These are phyloP conservation scores for Boletus sp. DNA, from an alignment of 1,284 basidiomycete species.

Conservation along the genomic window DNA sequence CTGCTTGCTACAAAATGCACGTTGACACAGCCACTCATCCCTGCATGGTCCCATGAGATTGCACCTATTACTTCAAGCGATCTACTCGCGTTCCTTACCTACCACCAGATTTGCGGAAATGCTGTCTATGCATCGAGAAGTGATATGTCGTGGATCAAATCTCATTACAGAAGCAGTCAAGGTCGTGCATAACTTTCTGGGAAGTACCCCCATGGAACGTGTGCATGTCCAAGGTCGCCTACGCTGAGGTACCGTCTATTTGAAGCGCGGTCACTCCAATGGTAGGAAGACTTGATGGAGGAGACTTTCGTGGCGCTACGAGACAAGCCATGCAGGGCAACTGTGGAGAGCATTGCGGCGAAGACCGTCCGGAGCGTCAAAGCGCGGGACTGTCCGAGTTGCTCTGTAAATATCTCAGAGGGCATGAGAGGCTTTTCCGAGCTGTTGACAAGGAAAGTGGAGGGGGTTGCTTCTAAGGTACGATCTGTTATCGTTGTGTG, in stretches of 20 bases:
- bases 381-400: conserved; percentile 9
- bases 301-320: background rate
- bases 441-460: conserved; percentile 15
- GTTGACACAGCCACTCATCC: conserved; percentile 16
- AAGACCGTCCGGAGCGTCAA: conserved; percentile 9
- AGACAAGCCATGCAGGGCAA: conserved; percentile 1
- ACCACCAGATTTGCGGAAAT: conserved; percentile 16
- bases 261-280: background rate
- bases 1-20: conserved; percentile 16
- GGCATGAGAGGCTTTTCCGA: conserved; percentile 18
- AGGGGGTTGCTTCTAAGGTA: conserved; percentile 8
- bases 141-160: conserved; percentile 16
- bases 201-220: background rate
- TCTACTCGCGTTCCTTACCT: conserved; percentile 23
- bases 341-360: background rate
- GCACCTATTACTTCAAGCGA: conserved; percentile 16
- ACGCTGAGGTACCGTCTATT: background rate
- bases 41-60: conserved; percentile 18
- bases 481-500: background rate
- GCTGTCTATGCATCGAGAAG: conserved; percentile 11
- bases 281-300: conserved; percentile 25
- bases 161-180: conserved; percentile 10
- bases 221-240: background rate
- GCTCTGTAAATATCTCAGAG: conserved; percentile 4
- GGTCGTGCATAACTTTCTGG: conserved; percentile 11